Conservation (phyloP, 148 eudicot species). For the Silene uniflora region DNA sequence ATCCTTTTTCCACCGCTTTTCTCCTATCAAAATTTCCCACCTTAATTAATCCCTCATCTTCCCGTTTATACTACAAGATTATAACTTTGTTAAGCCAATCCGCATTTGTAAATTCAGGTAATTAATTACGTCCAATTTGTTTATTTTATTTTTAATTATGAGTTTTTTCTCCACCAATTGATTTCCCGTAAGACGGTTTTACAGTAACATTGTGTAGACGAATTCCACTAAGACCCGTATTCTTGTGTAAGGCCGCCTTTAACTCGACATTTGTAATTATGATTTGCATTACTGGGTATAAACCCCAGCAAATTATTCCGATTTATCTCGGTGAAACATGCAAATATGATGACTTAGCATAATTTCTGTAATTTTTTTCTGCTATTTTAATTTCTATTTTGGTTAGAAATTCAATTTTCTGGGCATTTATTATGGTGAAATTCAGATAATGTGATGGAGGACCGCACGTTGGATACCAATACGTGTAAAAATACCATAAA, state of each 20-base stretch:
- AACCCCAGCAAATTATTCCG: neutral
- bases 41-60: neutral
- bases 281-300: too few relatives aligned
- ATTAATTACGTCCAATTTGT: neutral
- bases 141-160: neutral
- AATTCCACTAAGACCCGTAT: too few relatives aligned
- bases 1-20: neutral
- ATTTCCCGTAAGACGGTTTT: too few relatives aligned
- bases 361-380: neutral
- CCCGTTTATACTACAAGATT: too few relatives aligned
- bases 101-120: conserved; percentile 21
- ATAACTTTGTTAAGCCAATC: neutral
- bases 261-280: too few relatives aligned
- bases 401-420: neutral
- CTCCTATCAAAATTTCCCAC: neutral
- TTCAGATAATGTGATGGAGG: neutral
- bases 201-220: too few relatives aligned
- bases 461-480: conserved; percentile 16
- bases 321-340: conserved; percentile 23
- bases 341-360: conserved; percentile 19
- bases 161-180: too few relatives aligned
- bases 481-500: neutral
- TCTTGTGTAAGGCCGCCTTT: too few relatives aligned
- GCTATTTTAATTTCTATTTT: neutral
- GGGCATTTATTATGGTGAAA: conserved; percentile 14